Evolutionary conservation across 148 eudicot genomes (phyloP).

Genomic region (Amaranthus cruentus): DNA sequence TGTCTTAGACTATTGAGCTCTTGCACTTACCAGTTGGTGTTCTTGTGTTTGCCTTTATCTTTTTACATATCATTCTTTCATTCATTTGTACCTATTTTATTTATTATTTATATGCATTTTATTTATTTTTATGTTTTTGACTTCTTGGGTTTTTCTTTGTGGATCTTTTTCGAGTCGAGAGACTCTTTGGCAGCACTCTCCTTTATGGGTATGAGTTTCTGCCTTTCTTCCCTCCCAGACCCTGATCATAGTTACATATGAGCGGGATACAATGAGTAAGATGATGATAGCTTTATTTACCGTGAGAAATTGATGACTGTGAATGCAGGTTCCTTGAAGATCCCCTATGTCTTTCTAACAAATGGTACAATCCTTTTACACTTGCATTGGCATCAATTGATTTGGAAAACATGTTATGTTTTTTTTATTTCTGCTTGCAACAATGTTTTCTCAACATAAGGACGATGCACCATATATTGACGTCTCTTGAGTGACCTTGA

Average conservation of each 20-base stretch:
- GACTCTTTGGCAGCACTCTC: too few relatives aligned
- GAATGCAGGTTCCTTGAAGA: constrained; percentile 52
- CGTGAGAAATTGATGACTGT: background rate
- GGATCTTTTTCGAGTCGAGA: too few relatives aligned
- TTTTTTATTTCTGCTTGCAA: background rate
- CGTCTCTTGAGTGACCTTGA: background rate
- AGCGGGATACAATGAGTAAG: too few relatives aligned
- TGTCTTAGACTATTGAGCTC: too few relatives aligned
- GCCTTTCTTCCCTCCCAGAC: too few relatives aligned
- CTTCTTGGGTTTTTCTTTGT: too few relatives aligned
- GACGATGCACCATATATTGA: background rate
- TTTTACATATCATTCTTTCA: background rate
- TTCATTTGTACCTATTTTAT: background rate
- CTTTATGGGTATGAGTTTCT: too few relatives aligned
- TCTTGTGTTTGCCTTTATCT: too few relatives aligned
- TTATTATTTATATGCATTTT: too few relatives aligned
- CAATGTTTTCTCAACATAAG: background rate
- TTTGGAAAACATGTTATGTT: background rate
- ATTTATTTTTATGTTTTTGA: too few relatives aligned
- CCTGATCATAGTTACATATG: too few relatives aligned
- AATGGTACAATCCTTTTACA: constrained; percentile 46
- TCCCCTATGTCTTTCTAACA: constrained; percentile 77
- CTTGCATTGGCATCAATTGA: background rate
- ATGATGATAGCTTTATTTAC: background rate
- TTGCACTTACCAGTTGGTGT: too few relatives aligned